Percentiles rank a stretch among this genome's conserved stretches.
These are phyloP conservation scores for Fraxinus angustifolia DNA, from an alignment of 305 asterid genomes.

Conservation along the genomic window DNA sequence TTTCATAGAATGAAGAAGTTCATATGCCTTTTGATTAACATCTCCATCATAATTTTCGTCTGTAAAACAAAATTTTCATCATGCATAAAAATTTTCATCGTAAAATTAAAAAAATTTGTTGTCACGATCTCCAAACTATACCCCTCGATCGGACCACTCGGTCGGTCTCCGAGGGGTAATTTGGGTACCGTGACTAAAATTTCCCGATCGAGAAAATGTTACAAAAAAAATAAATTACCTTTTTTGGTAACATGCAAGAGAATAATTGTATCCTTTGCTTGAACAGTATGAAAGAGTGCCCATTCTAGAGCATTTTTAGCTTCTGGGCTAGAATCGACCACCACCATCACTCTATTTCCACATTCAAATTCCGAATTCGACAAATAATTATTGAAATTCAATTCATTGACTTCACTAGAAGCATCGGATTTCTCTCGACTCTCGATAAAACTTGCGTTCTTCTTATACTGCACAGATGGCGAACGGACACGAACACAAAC, in stretches of 20 bases:
- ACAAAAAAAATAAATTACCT: constrained; percentile 32
- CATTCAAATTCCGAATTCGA: constrained; percentile 24
- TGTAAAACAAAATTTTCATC: constrained; percentile 25
- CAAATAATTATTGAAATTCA: constrained; percentile 25
- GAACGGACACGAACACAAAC: constrained; percentile 42
- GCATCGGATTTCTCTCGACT: constrained; percentile 33
- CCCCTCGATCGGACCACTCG: neutral
- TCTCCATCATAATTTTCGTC: constrained; percentile 34
- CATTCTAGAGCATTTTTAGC: constrained; percentile 71
- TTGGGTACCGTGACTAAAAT: neutral
- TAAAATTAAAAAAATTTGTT: neutral
- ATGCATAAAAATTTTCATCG: neutral
- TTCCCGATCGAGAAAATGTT: neutral
- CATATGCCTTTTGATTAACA: constrained; percentile 38
- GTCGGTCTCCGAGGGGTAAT: neutral
- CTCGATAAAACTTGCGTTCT: constrained; percentile 31
- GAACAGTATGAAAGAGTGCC: constrained; percentile 78
- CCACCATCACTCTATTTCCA: constrained; percentile 77
- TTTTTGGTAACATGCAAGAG: constrained; percentile 60
- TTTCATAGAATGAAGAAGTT: constrained; percentile 55
- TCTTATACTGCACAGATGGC: constrained; percentile 44
- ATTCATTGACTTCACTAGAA: constrained; percentile 32
- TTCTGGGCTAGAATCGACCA: constrained; percentile 56
- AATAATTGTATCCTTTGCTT: constrained; percentile 55
- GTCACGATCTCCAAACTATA: neutral